These are phyloP conservation scores for Loxodes magnus DNA, from an alignment of 73 alveolate genomes.

Conservation along the genomic window DNA sequence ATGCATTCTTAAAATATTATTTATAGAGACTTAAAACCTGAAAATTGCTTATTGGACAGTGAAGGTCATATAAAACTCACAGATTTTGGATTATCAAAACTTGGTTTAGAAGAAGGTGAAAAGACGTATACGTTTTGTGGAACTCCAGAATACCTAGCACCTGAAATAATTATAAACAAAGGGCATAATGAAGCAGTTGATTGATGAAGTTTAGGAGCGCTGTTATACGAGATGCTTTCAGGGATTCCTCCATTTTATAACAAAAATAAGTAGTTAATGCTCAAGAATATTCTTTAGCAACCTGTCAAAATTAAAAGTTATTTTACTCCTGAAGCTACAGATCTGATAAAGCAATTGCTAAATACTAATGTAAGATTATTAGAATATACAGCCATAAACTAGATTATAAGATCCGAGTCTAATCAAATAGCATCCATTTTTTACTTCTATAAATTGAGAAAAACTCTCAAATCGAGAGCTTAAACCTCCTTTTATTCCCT, in stretches of 20 bases:
- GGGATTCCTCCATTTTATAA: slow-evolving; percentile 44
- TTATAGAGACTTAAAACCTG: slow-evolving; percentile 75
- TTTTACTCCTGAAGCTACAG: background rate
- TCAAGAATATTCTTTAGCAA: slow-evolving; percentile 40
- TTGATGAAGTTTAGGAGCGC: slow-evolving; percentile 4
- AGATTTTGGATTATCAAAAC: slow-evolving; percentile 7
- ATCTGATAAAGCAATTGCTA: background rate
- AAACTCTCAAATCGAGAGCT: no score
- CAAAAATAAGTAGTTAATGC: slow-evolving; percentile 66
- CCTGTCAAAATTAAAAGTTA: background rate
- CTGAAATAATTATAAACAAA: background rate
- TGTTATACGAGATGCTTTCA: slow-evolving; percentile 3
- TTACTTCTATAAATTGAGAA: no score
- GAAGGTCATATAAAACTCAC: slow-evolving; percentile 10
- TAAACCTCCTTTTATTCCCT: no score
- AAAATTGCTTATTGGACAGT: slow-evolving; percentile 3
- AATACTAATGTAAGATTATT: no score
- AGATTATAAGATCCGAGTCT: no score
- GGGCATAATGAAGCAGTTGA: slow-evolving; percentile 1
- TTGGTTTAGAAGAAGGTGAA: slow-evolving; percentile 25
- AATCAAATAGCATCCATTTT: no score
- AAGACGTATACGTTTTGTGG: slow-evolving; percentile 8
- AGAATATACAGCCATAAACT: no score
- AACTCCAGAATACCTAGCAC: slow-evolving; percentile 16
- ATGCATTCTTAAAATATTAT: slow-evolving; percentile 55